Conservation (phyloP, 176 grass and related monocot species). For the Rhipidocladum racemiflorum region DNA sequence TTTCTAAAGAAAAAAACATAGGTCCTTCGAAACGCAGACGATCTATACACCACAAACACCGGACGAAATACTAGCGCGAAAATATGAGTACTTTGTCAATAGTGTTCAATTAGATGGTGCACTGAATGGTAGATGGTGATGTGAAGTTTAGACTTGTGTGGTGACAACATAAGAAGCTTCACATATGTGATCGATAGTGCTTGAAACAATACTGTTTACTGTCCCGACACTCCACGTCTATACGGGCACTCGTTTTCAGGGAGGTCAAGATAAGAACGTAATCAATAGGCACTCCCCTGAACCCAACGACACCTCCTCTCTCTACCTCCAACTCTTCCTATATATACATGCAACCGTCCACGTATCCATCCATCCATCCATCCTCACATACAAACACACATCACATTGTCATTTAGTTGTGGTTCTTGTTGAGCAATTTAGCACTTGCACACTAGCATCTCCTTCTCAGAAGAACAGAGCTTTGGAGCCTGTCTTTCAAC, state of each 20-base stretch:
- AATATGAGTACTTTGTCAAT: background rate
- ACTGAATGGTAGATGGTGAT: background rate
- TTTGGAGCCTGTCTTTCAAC: background rate
- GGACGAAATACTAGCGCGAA: background rate
- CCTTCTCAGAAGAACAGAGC: background rate
- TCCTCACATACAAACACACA: background rate
- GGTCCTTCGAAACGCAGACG: background rate
- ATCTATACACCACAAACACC: background rate
- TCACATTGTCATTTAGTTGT: background rate
- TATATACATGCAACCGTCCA: constrained; percentile 17
- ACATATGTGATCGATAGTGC: background rate
- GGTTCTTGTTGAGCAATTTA: background rate
- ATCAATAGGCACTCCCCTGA: constrained; percentile 26
- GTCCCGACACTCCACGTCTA: constrained; percentile 16
- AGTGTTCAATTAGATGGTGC: background rate
- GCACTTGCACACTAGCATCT: background rate
- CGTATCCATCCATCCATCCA: background rate
- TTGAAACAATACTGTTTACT: constrained; percentile 18
- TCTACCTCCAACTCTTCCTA: constrained; percentile 24
- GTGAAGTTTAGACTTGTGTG: background rate
- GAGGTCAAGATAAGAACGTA: constrained; percentile 41
- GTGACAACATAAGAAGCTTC: background rate
- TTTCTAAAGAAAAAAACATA: background rate
- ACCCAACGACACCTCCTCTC: background rate
- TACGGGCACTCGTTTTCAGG: constrained; percentile 27